These are phyloP conservation scores for Macrotyloma uniflorum DNA, from an alignment of 306 rosid species.

Conservation along the genomic window DNA sequence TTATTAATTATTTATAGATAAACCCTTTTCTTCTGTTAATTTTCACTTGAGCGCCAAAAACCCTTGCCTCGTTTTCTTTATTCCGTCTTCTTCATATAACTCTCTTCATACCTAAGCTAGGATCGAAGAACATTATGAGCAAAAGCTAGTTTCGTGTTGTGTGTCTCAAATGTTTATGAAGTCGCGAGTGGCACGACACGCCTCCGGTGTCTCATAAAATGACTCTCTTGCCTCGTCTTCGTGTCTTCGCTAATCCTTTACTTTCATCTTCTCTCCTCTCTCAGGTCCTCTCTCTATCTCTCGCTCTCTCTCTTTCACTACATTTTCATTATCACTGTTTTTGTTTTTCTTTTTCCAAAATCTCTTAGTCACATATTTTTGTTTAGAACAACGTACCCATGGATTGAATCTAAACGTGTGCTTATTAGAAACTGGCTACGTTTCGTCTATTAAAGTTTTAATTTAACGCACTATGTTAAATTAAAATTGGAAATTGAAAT, in stretches of 20 bases:
- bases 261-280: slow-evolving; percentile 26
- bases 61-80: background rate
- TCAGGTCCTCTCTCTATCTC: slow-evolving; percentile 41
- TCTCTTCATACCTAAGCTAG: background rate
- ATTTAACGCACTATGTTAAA: background rate
- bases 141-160: background rate
- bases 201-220: slow-evolving; percentile 22
- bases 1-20: no score
- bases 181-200: background rate
- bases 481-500: background rate
- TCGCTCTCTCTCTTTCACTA: background rate
- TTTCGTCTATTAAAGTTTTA: background rate
- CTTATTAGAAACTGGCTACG: background rate
- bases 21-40: background rate
- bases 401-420: background rate
- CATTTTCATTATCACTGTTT: background rate
- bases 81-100: background rate
- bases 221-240: slow-evolving; percentile 38
- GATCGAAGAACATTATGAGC: background rate
- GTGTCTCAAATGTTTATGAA: background rate
- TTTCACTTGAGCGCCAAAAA: background rate
- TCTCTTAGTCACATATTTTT: background rate
- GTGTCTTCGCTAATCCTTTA: slow-evolving; percentile 34
- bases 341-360: background rate
- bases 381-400: background rate